Conservation (phyloP, 768 basidiomycete species). For the Kwoniella shandongensis region DNA sequence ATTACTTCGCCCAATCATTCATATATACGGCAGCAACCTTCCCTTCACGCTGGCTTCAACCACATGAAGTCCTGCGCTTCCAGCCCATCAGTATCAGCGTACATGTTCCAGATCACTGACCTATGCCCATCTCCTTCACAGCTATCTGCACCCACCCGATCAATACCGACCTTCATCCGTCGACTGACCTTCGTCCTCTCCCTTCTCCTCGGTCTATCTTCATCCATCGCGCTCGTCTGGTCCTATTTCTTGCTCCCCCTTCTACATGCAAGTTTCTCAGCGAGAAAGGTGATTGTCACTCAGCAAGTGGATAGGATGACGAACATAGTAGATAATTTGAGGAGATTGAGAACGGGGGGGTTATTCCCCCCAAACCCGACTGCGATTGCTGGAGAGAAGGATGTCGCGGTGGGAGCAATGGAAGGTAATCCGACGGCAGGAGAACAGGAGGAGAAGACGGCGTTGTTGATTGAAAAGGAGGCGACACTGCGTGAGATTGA, state of each 20-base stretch:
- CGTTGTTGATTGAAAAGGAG: neutral
- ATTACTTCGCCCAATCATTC: too few relatives aligned
- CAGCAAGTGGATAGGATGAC: conserved; percentile 32
- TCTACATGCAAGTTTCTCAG: conserved; percentile 50
- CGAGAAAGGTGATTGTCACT: conserved; percentile 41
- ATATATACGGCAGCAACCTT: too few relatives aligned
- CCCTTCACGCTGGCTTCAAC: too few relatives aligned
- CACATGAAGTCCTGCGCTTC: too few relatives aligned
- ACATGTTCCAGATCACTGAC: too few relatives aligned
- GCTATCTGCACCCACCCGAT: neutral
- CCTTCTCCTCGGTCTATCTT: conserved; percentile 36
- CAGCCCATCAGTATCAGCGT: too few relatives aligned
- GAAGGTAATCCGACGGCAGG: too few relatives aligned
- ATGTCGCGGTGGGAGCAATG: too few relatives aligned
- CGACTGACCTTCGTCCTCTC: conserved; percentile 42
- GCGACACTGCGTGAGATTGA: conserved; percentile 17
- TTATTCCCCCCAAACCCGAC: conserved; percentile 6
- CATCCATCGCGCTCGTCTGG: conserved; percentile 37
- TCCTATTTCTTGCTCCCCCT: conserved; percentile 44
- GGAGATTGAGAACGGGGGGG: conserved; percentile 15
- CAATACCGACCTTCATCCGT: conserved; percentile 28
- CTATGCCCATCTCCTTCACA: too few relatives aligned
- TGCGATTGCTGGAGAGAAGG: neutral
- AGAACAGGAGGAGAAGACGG: neutral
- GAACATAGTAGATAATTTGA: conserved; percentile 21